Percentiles rank a stretch among this genome's conserved stretches.
Conservation (phyloP, 441 rosid genomes). For the Adansonia grandidieri region DNA sequence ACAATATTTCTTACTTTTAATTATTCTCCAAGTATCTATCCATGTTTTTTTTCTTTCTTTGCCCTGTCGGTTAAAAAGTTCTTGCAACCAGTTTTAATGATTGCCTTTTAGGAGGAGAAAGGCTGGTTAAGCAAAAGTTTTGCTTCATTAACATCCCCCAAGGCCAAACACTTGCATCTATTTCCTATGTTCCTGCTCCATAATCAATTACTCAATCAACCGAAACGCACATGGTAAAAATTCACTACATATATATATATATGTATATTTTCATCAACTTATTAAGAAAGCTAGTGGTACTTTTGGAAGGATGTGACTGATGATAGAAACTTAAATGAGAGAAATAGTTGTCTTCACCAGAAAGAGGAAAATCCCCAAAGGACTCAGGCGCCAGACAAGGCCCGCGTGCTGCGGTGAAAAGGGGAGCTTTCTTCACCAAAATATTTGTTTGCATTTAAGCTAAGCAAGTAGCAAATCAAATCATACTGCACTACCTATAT, state of each 20-base stretch:
- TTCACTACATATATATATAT: background rate
- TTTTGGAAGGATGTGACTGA: background rate
- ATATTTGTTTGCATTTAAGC: background rate
- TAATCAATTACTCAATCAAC: too few species aligned
- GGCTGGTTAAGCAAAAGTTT: too few species aligned
- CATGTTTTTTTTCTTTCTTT: too few species aligned
- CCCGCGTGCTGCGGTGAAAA: background rate
- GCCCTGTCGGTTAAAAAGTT: too few species aligned
- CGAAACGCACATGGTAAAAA: too few species aligned
- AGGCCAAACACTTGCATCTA: too few species aligned
- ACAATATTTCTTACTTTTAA: too few species aligned
- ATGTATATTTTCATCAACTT: background rate
- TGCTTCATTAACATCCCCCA: too few species aligned
- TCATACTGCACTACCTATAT: background rate
- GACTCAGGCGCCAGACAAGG: background rate
- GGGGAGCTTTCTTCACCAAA: background rate
- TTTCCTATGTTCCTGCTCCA: too few species aligned
- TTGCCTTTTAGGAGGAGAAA: too few species aligned
- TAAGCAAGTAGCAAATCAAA: background rate
- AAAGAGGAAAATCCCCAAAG: background rate
- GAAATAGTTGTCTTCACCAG: background rate
- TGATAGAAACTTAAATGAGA: background rate
- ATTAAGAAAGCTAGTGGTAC: background rate
- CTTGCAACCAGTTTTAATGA: too few species aligned
- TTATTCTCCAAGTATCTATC: too few species aligned